Percentiles rank a stretch among this genome's conserved stretches.
phyloP scores from a whole-genome alignment of 2,329 filamentous ascomycete species.

The Aspergillus terreus region DNA sequence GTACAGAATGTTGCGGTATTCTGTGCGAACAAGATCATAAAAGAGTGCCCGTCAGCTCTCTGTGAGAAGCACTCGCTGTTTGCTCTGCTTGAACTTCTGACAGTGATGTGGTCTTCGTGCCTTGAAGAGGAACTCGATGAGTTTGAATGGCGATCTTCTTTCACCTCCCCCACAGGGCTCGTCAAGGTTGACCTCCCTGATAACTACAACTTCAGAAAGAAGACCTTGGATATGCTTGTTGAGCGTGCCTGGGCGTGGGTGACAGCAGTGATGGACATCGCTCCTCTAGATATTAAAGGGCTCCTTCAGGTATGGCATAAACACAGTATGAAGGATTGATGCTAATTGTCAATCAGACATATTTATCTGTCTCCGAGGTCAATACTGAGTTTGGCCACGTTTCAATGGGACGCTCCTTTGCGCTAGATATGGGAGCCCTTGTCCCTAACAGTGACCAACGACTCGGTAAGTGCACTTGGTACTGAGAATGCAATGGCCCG shows the following conservation, averaged over 20 bases:
- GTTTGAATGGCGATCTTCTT: conserved; percentile 80
- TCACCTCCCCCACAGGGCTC: conserved; percentile 70
- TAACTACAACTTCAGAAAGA: conserved; percentile 76
- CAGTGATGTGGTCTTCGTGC: conserved; percentile 92
- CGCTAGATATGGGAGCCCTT: conserved; percentile 82
- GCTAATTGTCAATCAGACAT: conserved; percentile 57
- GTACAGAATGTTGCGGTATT: conserved; percentile 82
- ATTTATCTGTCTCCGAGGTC: conserved; percentile 91
- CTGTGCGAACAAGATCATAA: conserved; percentile 82
- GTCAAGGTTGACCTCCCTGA: conserved; percentile 91
- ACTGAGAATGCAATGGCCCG: not conserved
- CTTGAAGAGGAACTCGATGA: conserved; percentile 91
- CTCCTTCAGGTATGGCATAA: conserved; percentile 58
- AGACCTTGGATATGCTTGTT: conserved; percentile 74
- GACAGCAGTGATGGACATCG: conserved; percentile 71
- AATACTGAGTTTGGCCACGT: conserved; percentile 88
- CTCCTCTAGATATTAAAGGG: conserved; percentile 91
- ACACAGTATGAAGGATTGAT: not conserved
- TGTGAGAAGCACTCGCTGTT: conserved; percentile 90
- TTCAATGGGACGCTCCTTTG: conserved; percentile 88
- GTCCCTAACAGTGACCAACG: conserved; percentile 85
- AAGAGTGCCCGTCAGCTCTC: conserved; percentile 78
- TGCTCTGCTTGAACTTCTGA: conserved; percentile 84
- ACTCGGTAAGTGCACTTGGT: conserved; percentile 47
- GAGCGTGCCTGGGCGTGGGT: conserved; percentile 79